Percentiles rank a stretch among this genome's conserved stretches.
phyloP scores from a whole-genome alignment of 331 rosid genomes.

The Spiraea crenata region DNA sequence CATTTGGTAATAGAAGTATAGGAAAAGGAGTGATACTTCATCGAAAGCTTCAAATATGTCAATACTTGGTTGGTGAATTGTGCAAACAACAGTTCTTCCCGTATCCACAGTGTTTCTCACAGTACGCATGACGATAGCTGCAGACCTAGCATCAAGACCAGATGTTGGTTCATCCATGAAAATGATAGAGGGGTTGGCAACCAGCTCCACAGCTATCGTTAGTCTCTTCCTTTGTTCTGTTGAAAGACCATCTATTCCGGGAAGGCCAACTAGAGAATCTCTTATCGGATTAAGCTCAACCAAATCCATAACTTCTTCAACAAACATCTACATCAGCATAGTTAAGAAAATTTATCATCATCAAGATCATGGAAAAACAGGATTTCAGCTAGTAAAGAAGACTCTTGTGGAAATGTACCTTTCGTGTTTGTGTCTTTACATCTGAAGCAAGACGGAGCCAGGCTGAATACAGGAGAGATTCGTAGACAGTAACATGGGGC shows the following conservation, averaged over 20 bases:
- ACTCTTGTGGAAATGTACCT: slow-evolving; percentile 18
- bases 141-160: slow-evolving; percentile 66
- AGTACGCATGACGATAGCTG: slow-evolving; percentile 61
- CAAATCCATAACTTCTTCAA: slow-evolving; percentile 48
- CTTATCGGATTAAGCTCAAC: slow-evolving; percentile 40
- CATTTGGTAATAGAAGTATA: not conserved
- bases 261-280: slow-evolving; percentile 44
- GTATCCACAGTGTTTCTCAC: slow-evolving; percentile 54
- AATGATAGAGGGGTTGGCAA: slow-evolving; percentile 49
- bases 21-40: slow-evolving; percentile 31
- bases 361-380: not conserved
- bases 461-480: slow-evolving; percentile 44
- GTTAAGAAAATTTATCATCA: not conserved
- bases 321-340: slow-evolving; percentile 33
- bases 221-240: slow-evolving; percentile 51
- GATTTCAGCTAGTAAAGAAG: not conserved
- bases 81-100: slow-evolving; percentile 57
- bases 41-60: slow-evolving; percentile 58
- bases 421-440: slow-evolving; percentile 30
- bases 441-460: slow-evolving; percentile 49
- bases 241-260: slow-evolving; percentile 48
- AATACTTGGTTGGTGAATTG: slow-evolving; percentile 62
- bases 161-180: slow-evolving; percentile 57
- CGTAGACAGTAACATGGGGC: slow-evolving; percentile 43
- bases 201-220: slow-evolving; percentile 51